phyloP scores from a whole-genome alignment of 495 filamentous ascomycete genomes.

The Penicillium steckii region DNA sequence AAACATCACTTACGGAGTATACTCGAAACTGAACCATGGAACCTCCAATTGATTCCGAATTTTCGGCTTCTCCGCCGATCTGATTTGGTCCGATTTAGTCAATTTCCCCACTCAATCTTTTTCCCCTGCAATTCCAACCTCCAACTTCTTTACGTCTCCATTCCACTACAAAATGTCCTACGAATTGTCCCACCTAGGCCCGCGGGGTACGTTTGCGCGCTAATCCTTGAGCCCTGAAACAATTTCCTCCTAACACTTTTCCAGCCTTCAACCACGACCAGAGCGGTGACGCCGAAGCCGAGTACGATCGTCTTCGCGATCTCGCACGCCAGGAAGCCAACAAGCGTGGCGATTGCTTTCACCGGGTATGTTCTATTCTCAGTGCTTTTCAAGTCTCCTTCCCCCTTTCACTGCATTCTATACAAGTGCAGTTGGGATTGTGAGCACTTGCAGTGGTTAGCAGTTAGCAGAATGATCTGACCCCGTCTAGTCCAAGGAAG shows the following conservation, averaged over 20 bases:
- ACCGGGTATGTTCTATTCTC: constrained; percentile 57
- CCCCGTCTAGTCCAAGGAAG: constrained; percentile 62
- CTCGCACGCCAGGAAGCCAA: constrained; percentile 76
- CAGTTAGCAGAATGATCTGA: no score
- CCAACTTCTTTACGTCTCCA: background rate
- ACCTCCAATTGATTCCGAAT: background rate
- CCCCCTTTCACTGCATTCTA: background rate
- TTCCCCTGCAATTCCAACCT: background rate
- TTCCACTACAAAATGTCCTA: constrained; percentile 49
- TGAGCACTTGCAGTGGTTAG: no score
- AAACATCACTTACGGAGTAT: no score
- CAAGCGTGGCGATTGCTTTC: constrained; percentile 73
- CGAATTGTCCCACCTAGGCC: constrained; percentile 63
- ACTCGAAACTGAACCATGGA: background rate
- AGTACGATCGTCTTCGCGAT: constrained; percentile 89
- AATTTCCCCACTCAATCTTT: constrained; percentile 3
- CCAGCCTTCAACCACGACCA: constrained; percentile 80
- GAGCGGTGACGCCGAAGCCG: constrained; percentile 66
- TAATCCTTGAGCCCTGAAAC: background rate
- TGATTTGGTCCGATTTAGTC: constrained; percentile 10
- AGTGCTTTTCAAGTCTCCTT: no score
- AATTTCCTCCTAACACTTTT: background rate
- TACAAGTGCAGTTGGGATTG: background rate
- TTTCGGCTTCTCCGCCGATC: constrained; percentile 8
- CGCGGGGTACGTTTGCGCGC: constrained; percentile 31